Base-by-base conservation (phyloP, 73 alveolate species). In the Blepharisma japonicum region DNA sequence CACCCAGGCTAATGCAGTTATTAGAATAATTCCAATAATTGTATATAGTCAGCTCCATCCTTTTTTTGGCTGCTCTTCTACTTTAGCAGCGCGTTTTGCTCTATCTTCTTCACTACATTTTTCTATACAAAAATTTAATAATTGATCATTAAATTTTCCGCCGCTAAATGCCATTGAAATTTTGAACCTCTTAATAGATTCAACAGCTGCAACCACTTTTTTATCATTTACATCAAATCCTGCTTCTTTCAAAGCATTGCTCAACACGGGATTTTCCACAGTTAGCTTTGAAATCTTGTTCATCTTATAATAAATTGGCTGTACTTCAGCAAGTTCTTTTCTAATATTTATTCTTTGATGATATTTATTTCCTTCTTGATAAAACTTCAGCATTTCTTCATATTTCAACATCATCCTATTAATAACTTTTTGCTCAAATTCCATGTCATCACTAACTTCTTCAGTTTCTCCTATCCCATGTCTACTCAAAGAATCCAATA, bases 61-160 rank as follows among this genome's bases (percentile, higher is more conserved):
- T 32, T 32, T 0, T 32, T 32, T 32, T 32, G 42, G 42, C 42
- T 32, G 42, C 42, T 32, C 42, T 32, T 32, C 42, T 32, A 32
- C 0, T 32, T 32, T 32, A 32, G 42, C 42, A 1, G 14, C 23
- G 0, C 23, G 74, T 39, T 61, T 61, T 25, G n/a, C 23, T 25
- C 23, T 61, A n/a, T 61, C 74, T 18, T 25, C 46, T 61, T 61
- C 74, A 61, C 47, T 18, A 5, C 74, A 61, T 61, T 61, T 61
- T 25, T 61, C 74, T 39, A 61, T 61, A 25, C 74, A 61, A 61
- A 20, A 61, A n/a, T n/a, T 9, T 2, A 61, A 39, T 9, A 61
- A 25, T 39, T 61, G 74, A 8, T 61, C 49, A 61, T 61, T 61
- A 25, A 61, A 61, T 25, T 61, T 61, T 61, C 74, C 74, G 14